Evolutionary conservation across 257 asterid species (phyloP).

Genomic region (Fraxinus pennsylvanica): DNA sequence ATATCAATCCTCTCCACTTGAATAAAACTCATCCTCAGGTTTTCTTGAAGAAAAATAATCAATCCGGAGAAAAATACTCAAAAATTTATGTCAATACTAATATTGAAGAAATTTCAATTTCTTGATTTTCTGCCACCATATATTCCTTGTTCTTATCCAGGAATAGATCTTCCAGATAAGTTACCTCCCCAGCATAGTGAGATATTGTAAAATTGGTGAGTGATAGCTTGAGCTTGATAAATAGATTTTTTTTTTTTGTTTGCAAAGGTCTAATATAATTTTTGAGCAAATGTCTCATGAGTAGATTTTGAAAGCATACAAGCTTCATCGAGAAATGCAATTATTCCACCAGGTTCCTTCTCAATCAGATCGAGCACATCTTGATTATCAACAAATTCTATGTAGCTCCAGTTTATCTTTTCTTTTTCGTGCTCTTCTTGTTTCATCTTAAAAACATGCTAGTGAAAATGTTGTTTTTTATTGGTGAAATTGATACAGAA

Average conservation of each 20-base stretch:
- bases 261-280: slow-evolving; percentile 85
- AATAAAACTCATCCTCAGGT: too few species aligned
- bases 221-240: slow-evolving; percentile 95
- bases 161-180: slow-evolving; percentile 87
- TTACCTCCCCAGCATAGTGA: slow-evolving; percentile 99
- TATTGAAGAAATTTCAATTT: too few species aligned
- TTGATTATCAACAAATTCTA: slow-evolving; percentile 98
- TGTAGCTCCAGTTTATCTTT: slow-evolving; percentile 95
- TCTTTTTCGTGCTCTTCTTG: slow-evolving; percentile 98
- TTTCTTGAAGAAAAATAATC: too few species aligned
- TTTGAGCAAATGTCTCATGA: slow-evolving; percentile 51
- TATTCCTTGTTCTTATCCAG: slow-evolving; percentile 98
- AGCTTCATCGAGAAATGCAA: slow-evolving; percentile 96
- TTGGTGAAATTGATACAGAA: slow-evolving; percentile 98
- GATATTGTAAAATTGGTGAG: slow-evolving; percentile 92
- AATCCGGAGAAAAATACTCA: too few species aligned
- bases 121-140: slow-evolving; percentile 79
- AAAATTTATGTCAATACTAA: too few species aligned
- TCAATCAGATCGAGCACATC: slow-evolving; percentile 97
- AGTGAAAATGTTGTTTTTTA: slow-evolving; percentile 98
- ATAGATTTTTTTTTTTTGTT: slow-evolving; percentile 86
- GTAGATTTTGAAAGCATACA: slow-evolving; percentile 96
- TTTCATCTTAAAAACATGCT: slow-evolving; percentile 99
- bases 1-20: too few species aligned
- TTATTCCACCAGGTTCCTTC: slow-evolving; percentile 99